Conservation (phyloP, 164 flowering plant genomes). For the Magnolia sinica region DNA sequence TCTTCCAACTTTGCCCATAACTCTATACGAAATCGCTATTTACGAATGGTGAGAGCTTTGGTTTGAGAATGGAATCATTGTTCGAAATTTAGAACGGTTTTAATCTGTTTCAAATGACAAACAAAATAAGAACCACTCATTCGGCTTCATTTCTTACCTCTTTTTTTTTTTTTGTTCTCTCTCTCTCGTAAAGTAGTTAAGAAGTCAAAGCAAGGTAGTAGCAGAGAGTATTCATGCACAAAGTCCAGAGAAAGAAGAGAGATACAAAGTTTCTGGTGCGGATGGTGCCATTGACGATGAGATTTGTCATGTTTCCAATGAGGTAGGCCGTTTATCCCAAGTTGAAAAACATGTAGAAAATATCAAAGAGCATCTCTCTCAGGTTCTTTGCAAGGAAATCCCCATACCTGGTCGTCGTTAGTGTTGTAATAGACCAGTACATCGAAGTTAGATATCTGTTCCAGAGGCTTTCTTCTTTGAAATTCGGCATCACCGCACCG, state of each 20-base stretch:
- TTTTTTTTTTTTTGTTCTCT: too few relatives aligned
- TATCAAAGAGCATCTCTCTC: slow-evolving; percentile 85
- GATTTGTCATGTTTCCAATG: slow-evolving; percentile 98
- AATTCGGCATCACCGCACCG: slow-evolving; percentile 81
- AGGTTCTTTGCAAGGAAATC: slow-evolving; percentile 90
- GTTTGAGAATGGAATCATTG: too few relatives aligned
- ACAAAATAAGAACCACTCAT: too few relatives aligned
- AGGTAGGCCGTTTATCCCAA: slow-evolving; percentile 85
- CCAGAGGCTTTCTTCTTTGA: slow-evolving; percentile 73
- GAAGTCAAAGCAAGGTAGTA: neutral
- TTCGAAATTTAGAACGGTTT: too few relatives aligned
- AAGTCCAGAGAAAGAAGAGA: neutral
- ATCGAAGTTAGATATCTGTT: slow-evolving; percentile 75
- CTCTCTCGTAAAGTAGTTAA: too few relatives aligned
- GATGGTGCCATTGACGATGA: slow-evolving; percentile 92
- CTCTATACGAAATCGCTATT: too few relatives aligned
- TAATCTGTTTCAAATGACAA: too few relatives aligned
- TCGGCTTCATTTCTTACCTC: too few relatives aligned
- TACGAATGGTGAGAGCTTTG: too few relatives aligned
- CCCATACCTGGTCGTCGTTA: slow-evolving; percentile 91
- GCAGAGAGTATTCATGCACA: neutral
- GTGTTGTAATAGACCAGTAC: slow-evolving; percentile 94
- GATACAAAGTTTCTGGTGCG: slow-evolving; percentile 89
- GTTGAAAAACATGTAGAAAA: slow-evolving; percentile 89
- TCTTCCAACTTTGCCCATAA: too few relatives aligned